phyloP scores from a whole-genome alignment of 306 rosid genomes.

The Trifolium fragiferum region DNA sequence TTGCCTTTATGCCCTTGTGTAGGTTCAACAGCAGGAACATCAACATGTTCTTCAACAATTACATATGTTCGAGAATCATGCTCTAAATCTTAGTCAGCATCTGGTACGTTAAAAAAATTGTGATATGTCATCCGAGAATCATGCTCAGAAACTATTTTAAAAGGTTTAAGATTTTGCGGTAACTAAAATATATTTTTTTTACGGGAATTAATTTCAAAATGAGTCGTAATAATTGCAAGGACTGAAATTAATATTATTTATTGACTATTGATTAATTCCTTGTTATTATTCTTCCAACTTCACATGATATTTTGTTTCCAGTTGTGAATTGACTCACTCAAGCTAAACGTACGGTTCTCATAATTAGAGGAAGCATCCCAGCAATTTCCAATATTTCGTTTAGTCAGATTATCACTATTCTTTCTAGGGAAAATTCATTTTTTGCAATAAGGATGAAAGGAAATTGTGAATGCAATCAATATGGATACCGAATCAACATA shows the following conservation, averaged over 20 bases:
- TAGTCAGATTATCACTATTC: constrained; percentile 13
- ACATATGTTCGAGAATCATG: no score
- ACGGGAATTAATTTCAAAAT: no score
- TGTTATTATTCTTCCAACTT: neutral
- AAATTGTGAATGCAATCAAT: constrained; percentile 25
- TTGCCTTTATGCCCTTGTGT: no score
- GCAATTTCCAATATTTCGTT: constrained; percentile 51
- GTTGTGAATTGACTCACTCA: neutral
- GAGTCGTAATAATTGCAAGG: no score
- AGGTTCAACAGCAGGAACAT: no score
- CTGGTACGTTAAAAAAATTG: no score
- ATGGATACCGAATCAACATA: constrained; percentile 16
- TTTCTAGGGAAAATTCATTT: constrained; percentile 23
- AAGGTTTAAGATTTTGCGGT: no score
- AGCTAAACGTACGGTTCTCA: constrained; percentile 17
- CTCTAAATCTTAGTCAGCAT: no score
- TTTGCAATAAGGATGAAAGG: constrained; percentile 38
- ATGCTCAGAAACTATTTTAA: no score
- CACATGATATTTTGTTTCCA: constrained; percentile 1
- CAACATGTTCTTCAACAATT: no score
- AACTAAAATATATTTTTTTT: no score
- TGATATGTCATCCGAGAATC: no score
- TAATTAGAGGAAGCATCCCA: constrained; percentile 47
- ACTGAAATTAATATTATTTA: neutral
- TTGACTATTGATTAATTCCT: neutral